Evolutionary conservation across 2,329 filamentous ascomycete genomes (phyloP), one percentile per base, ranked within the genome.

Genomic region (Onygenales sp.): DNA sequence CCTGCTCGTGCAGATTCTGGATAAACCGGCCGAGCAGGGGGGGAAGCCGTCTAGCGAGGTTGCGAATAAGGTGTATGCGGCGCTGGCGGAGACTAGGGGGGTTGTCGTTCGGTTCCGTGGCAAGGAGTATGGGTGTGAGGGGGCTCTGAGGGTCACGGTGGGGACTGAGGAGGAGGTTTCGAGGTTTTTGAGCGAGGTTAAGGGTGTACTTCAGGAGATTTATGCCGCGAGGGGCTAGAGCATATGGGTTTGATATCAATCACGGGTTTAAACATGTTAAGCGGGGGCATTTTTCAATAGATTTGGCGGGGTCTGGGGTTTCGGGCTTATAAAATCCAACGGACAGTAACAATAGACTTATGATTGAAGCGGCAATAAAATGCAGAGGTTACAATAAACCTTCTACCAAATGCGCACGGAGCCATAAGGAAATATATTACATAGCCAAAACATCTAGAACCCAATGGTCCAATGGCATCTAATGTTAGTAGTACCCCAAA

Each of bases 81-180:
- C 76, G 33, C 77, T 98, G 63, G 93, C 93, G 0, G 89, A 95
- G 76, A 80, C 83, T 42, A 85, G 83, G 66, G 90, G 92, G 0
- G 92, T 98, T 0, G 91, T 98, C 6, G 92, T 97, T 3, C 78
- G 93, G 52, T 98, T 97, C 71, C 79, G 93, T 61, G 93, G 93
- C 47, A 94, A 91, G 73, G 93, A 98, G 75, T 77, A 87, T 59
- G 92, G 91, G 4, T 98, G 93, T 67, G 70, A 85, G 43, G 93
- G 92, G 0, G 96, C 92, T 64, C 72, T 98, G 68, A 81, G 93
- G 53, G 89, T 97, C 60, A 98, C 93, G 0, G 83, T 98, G 10
- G 93, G 93, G 13, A 97, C 92, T 0, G 87, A 94, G 68, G 73
- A 81, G 1, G 93, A 98, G 71, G 88, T 94, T 7, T 85, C 84